phyloP scores from a whole-genome alignment of 2,329 filamentous ascomycete genomes.

The Diaporthe longicolla region DNA sequence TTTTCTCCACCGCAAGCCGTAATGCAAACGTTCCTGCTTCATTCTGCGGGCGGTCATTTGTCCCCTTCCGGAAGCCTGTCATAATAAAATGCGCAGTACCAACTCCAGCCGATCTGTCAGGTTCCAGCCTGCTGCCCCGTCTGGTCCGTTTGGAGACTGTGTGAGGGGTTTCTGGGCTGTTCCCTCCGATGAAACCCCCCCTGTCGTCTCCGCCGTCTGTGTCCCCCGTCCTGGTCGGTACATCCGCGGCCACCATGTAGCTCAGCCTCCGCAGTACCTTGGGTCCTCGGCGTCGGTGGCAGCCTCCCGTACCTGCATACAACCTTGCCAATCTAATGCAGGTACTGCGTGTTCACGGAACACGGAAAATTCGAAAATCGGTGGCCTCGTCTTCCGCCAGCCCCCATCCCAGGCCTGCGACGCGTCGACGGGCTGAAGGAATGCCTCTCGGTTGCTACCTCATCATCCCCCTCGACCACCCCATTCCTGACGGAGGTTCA shows the following conservation, averaged over 20 bases:
- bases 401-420: slow-evolving; percentile 17
- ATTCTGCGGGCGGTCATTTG: slow-evolving; percentile 40
- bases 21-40: slow-evolving; percentile 34
- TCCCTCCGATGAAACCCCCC: slow-evolving; percentile 33
- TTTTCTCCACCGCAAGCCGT: slow-evolving; percentile 34
- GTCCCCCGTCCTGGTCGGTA: slow-evolving; percentile 41
- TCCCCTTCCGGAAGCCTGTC: slow-evolving; percentile 41
- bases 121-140: slow-evolving; percentile 34
- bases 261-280: slow-evolving; percentile 28
- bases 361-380: slow-evolving; percentile 31
- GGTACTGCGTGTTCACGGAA: slow-evolving; percentile 36
- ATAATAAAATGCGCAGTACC: slow-evolving; percentile 35
- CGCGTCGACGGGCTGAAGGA: slow-evolving; percentile 9
- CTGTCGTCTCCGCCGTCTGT: slow-evolving; percentile 30
- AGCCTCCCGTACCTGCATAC: slow-evolving; percentile 38
- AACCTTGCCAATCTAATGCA: slow-evolving; percentile 39
- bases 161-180: slow-evolving; percentile 35
- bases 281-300: slow-evolving; percentile 28
- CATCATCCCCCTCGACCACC: slow-evolving; percentile 5
- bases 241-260: slow-evolving; percentile 27
- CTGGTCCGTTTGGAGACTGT: slow-evolving; percentile 32
- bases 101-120: slow-evolving; percentile 38
- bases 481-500: slow-evolving; percentile 20
- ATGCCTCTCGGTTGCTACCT: not conserved
- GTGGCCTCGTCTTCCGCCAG: slow-evolving; percentile 32